A percentile compares a stretch with the other conserved stretches of the same genome.
These are phyloP conservation scores for Astragalus membranaceus DNA, from an alignment of 306 rosid species.

Conservation along the genomic window DNA sequence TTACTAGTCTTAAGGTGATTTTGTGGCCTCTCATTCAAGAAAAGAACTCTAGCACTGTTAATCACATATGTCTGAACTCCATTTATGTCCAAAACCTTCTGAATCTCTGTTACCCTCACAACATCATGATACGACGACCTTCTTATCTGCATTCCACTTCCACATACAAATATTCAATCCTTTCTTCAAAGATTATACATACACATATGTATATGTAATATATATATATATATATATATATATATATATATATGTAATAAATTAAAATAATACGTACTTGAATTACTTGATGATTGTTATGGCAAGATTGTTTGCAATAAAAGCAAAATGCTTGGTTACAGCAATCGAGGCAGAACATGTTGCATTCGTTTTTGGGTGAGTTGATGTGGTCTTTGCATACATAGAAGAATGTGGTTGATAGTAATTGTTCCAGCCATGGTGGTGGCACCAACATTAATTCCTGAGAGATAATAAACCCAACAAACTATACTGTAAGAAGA, in stretches of 20 bases:
- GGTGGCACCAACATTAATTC: conserved; percentile 39
- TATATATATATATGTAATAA: background rate
- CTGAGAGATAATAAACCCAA: conserved; percentile 21
- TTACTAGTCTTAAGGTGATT: conserved; percentile 26
- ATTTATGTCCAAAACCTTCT: conserved; percentile 44
- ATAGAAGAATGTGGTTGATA: conserved; percentile 46
- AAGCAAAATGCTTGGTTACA: conserved; percentile 39
- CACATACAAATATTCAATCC: background rate
- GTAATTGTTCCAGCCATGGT: conserved; percentile 50
- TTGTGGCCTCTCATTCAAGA: conserved; percentile 67
- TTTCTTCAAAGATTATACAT: background rate
- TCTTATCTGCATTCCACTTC: conserved; percentile 53
- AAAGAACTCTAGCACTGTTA: conserved; percentile 65
- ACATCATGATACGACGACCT: conserved; percentile 70
- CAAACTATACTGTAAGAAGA: background rate
- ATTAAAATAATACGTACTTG: conserved; percentile 34
- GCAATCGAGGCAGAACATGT: conserved; percentile 65
- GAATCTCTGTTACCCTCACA: conserved; percentile 57
- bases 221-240: too few relatives aligned
- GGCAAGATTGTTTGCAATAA: conserved; percentile 49
- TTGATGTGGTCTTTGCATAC: conserved; percentile 34
- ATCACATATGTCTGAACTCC: conserved; percentile 73
- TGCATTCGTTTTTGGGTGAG: conserved; percentile 54
- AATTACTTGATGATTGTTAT: conserved; percentile 57
- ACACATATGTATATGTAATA: too few relatives aligned